These are phyloP conservation scores for Xylaria telfairii DNA, from an alignment of 495 filamentous ascomycete genomes.

Conservation along the genomic window DNA sequence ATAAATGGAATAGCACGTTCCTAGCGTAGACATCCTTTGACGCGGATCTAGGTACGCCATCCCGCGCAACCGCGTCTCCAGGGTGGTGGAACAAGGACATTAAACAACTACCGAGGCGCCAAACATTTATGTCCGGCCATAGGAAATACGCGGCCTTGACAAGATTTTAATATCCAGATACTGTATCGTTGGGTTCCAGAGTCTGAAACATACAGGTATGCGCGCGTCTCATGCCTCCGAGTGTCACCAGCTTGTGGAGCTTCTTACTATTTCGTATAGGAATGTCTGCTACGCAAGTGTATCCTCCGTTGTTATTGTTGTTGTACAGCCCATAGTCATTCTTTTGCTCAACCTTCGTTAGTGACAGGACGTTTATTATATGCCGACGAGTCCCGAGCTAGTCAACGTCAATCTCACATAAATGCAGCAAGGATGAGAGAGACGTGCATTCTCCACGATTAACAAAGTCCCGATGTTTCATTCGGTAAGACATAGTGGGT, in stretches of 20 bases:
- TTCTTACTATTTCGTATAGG: neutral
- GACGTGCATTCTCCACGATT: conserved; percentile 23
- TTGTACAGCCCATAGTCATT: neutral
- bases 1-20: neutral
- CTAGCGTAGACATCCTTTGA: neutral
- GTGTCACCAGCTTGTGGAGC: conserved; percentile 12
- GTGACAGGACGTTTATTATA: conserved; percentile 14
- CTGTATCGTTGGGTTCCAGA: neutral
- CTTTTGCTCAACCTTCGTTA: neutral
- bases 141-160: conserved; percentile 1
- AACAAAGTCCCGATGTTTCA: conserved; percentile 25
- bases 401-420: conserved; percentile 19
- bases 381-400: neutral
- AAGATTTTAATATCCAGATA: conserved; percentile 12
- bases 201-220: conserved; percentile 14
- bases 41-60: conserved; percentile 18
- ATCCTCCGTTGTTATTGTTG: neutral
- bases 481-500: conserved; percentile 22
- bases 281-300: neutral
- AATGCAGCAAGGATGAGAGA: conserved; percentile 18
- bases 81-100: conserved; percentile 18
- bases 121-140: conserved; percentile 7
- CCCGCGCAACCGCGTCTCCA: conserved; percentile 18
- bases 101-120: conserved; percentile 19
- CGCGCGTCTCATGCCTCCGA: conserved; percentile 16